phyloP scores from a whole-genome alignment of 345 rosid genomes.

The Eucalyptus polybractea region DNA sequence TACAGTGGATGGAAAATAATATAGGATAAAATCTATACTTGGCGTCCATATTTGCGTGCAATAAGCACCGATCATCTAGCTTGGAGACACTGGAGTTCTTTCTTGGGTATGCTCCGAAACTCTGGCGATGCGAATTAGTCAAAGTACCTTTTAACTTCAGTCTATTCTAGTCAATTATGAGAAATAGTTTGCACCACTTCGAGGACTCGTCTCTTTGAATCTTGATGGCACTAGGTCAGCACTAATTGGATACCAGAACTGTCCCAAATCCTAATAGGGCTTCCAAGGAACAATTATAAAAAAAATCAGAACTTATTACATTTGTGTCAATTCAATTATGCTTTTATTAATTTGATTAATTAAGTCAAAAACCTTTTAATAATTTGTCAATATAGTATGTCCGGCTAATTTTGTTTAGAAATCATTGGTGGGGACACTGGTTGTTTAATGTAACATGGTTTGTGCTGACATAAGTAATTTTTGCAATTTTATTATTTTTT shows the following conservation, averaged over 20 bases:
- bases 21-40: neutral
- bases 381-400: neutral
- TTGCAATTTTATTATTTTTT: neutral
- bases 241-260: neutral
- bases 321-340: no score
- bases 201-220: neutral
- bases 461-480: neutral
- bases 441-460: no score
- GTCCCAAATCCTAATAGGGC: neutral
- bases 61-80: neutral
- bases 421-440: fast-evolving
- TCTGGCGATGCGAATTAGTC: neutral
- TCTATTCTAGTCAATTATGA: neutral
- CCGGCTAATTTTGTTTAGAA: neutral
- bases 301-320: no score
- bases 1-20: neutral
- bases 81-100: neutral
- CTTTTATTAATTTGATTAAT: neutral
- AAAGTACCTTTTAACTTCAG: neutral
- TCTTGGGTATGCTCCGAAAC: neutral
- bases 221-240: neutral
- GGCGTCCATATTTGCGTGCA: neutral
- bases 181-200: neutral
- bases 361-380: neutral
- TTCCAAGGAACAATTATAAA: neutral